Evolutionary conservation across 2,329 filamentous ascomycete species (phyloP).

Genomic region (Geosmithia putterillii): DNA sequence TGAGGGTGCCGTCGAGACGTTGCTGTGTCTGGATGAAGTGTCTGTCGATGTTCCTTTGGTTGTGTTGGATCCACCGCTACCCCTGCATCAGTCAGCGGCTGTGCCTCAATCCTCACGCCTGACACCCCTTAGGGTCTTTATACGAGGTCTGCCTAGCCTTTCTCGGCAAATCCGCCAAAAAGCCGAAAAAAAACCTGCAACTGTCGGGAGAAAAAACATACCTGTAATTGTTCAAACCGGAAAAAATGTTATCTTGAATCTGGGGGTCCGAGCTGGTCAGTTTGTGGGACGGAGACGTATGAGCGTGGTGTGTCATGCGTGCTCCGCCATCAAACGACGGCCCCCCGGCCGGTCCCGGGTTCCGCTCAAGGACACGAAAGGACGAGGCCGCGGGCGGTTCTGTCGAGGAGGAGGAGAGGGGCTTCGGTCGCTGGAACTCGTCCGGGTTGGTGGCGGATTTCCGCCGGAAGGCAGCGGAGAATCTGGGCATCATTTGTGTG

Average conservation of each 20-base stretch:
- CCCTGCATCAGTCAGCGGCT: conserved; percentile 30
- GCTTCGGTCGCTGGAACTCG: conserved; percentile 35
- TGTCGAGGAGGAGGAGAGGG: conserved; percentile 21
- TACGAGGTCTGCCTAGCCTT: too few relatives aligned
- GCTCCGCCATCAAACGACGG: conserved; percentile 40
- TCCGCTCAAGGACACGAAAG: conserved; percentile 46
- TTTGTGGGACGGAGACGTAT: conserved; percentile 23
- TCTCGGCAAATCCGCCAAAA: too few relatives aligned
- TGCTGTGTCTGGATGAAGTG: conserved; percentile 49
- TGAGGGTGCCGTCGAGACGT: conserved; percentile 48
- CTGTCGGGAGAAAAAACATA: too few relatives aligned
- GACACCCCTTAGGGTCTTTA: too few relatives aligned
- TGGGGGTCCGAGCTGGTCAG: conserved; percentile 24
- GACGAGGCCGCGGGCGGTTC: conserved; percentile 25
- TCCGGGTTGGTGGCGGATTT: conserved; percentile 45
- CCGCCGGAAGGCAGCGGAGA: conserved; percentile 48
- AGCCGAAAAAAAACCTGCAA: too few relatives aligned
- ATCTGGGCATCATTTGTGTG: conserved; percentile 41
- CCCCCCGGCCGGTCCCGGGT: conserved; percentile 23
- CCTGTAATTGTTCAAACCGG: conserved; percentile 34
- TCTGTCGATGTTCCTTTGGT: conserved; percentile 48
- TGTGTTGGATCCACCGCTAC: conserved; percentile 48
- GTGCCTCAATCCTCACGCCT: too few relatives aligned
- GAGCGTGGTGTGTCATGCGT: conserved; percentile 27
- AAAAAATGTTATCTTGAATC: conserved; percentile 47